phyloP scores from a whole-genome alignment of 2,329 filamentous ascomycete species.

The Botrytis sinoallii region DNA sequence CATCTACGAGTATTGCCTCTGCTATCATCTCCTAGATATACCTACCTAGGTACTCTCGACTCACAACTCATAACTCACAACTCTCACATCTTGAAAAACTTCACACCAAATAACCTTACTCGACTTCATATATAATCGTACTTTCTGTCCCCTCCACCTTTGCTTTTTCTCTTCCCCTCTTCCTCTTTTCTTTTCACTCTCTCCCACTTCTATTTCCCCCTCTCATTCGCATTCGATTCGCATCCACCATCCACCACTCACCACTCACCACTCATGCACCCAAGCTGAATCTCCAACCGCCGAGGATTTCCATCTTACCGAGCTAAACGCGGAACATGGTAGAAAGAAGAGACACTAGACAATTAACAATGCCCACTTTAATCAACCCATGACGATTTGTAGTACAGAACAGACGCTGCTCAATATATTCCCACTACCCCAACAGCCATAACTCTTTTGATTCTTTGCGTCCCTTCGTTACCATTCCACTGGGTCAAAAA shows the following conservation, averaged over 20 bases:
- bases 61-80: background rate
- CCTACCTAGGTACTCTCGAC: background rate
- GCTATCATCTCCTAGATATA: background rate
- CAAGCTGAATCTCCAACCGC: slow-evolving; percentile 16
- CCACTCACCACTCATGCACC: background rate
- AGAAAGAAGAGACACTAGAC: background rate
- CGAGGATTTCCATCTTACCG: slow-evolving; percentile 10
- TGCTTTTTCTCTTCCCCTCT: background rate
- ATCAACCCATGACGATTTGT: slow-evolving; percentile 34
- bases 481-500: slow-evolving; percentile 32
- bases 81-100: background rate
- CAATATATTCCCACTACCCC: slow-evolving; percentile 37
- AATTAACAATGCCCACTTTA: background rate
- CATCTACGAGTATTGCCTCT: background rate
- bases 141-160: background rate
- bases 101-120: background rate
- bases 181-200: background rate
- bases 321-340: slow-evolving; percentile 13
- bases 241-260: background rate
- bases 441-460: slow-evolving; percentile 25
- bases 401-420: slow-evolving; percentile 30
- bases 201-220: background rate
- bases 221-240: background rate
- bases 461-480: slow-evolving; percentile 34
- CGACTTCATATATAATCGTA: background rate